Base-by-base conservation (phyloP, 306 rosid species). In the Prunus salicina region DNA sequence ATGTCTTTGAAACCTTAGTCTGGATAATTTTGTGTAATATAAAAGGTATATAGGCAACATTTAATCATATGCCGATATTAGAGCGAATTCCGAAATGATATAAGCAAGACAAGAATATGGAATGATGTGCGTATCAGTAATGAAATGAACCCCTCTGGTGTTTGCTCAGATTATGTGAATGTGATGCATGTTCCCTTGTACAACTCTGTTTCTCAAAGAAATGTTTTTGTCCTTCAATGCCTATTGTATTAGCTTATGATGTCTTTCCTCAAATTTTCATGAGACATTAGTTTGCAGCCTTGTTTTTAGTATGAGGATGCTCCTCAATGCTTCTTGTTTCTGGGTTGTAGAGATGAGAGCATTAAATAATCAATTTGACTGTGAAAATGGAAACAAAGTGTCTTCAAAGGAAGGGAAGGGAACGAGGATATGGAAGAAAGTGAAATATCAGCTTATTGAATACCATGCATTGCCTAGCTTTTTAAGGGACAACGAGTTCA, bases 401-500 rank as follows among this genome's bases (percentile, higher is more conserved):
- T 27, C 6, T 78, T 75, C 34, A 19, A 82, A 70, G 74, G 80
- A 66, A 75, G 18, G 61, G 57, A 86, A 80, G 57, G 87, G 84
- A 82, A 47, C 63, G 73, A 78, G 76, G 78, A 16, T 75, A 5
- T 78, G 85, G 85, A 76, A 73, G 79, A 82, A 81, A 74, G 78
- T 79, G 32, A 86, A 79, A 69, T 81, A 82, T 71, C 88, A 84
- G 49, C 91, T 89, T 67, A 72, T 89, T 71, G 91, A 86, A 19
- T 89, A 82, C 81, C 83, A 84, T 75, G 74, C 88, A 74, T 73
- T 90, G 76, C 90, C 95, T 64, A 55, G 70, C 14, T 90, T 66
- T 64, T 74, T 86, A 69, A 90, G 77, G 64, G 94, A 90, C 80
- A 90, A 89, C 67, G 89, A 90, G 15, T 90, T 63, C 82, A 90